Evolutionary conservation across 768 basidiomycete species (phyloP).

Genomic region (Naganishia friedmannii): DNA sequence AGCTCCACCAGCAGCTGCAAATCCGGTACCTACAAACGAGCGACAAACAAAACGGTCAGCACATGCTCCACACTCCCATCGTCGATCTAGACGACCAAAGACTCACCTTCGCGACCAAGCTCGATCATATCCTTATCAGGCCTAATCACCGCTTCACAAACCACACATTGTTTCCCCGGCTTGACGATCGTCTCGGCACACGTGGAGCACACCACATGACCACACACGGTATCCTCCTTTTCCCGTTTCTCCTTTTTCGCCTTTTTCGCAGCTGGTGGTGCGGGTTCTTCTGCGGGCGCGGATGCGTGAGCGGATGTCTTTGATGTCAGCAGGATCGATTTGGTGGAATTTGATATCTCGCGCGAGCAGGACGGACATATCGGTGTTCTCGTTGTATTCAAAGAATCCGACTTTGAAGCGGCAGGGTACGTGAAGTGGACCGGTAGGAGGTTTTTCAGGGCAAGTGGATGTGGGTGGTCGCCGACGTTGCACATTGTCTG

Average conservation of each 20-base stretch:
- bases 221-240: conserved; percentile 58
- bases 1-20: conserved; percentile 90
- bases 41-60: conserved; percentile 15
- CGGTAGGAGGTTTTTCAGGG: conserved; percentile 80
- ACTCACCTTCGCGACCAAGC: conserved; percentile 79
- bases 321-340: conserved; percentile 38
- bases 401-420: conserved; percentile 29
- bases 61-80: neutral
- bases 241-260: conserved; percentile 43
- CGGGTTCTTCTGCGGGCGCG: conserved; percentile 5
- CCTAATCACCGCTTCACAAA: conserved; percentile 68
- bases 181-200: conserved; percentile 84
- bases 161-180: conserved; percentile 74
- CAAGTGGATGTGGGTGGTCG: conserved; percentile 70
- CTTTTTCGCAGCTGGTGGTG: conserved; percentile 33
- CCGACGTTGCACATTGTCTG: conserved; percentile 86
- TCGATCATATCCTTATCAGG: conserved; percentile 71
- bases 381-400: conserved; percentile 45
- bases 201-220: conserved; percentile 85
- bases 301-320: conserved; percentile 29
- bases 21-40: conserved; percentile 70
- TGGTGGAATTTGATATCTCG: conserved; percentile 69
- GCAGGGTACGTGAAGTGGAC: conserved; percentile 69
- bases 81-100: neutral
- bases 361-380: conserved; percentile 89